These are phyloP conservation scores for Ophiocordyceps camponoti-saundersi DNA, from an alignment of 2,329 filamentous ascomycete species.

Conservation along the genomic window DNA sequence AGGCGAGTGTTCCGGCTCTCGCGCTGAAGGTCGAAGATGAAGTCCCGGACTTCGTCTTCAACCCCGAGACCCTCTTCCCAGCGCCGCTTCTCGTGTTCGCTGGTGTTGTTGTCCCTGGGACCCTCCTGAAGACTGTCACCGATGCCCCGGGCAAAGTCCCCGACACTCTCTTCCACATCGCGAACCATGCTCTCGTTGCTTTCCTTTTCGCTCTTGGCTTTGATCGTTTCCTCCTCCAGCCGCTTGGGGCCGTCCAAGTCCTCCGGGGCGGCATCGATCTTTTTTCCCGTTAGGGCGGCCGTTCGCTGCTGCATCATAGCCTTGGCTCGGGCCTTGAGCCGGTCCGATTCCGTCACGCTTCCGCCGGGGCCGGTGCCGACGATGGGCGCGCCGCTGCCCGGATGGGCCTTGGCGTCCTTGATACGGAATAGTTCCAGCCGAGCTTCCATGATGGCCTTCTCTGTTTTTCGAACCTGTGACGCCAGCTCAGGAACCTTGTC, in stretches of 20 bases:
- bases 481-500: constrained; percentile 86
- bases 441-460: constrained; percentile 84
- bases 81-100: constrained; percentile 77
- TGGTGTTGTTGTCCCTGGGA: constrained; percentile 52
- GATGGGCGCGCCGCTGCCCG: constrained; percentile 61
- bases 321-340: constrained; percentile 85
- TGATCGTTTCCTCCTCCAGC: constrained; percentile 74
- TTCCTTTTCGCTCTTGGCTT: constrained; percentile 70
- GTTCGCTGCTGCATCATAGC: constrained; percentile 98
- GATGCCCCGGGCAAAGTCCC: constrained; percentile 68
- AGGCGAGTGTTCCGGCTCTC: constrained; percentile 63
- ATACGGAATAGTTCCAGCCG: constrained; percentile 84
- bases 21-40: constrained; percentile 91
- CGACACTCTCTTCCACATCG: constrained; percentile 91
- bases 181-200: constrained; percentile 92
- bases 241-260: constrained; percentile 67
- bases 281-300: constrained; percentile 77
- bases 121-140: constrained; percentile 80
- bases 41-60: constrained; percentile 91
- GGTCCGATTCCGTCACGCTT: constrained; percentile 77
- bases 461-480: constrained; percentile 77
- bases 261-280: constrained; percentile 50
- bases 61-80: constrained; percentile 96
- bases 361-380: constrained; percentile 89
- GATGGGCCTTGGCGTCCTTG: constrained; percentile 83